Percentiles rank a stretch among this genome's conserved stretches.
phyloP scores from a whole-genome alignment of 352 stramenopile species.

The Pythium oligandrum region DNA sequence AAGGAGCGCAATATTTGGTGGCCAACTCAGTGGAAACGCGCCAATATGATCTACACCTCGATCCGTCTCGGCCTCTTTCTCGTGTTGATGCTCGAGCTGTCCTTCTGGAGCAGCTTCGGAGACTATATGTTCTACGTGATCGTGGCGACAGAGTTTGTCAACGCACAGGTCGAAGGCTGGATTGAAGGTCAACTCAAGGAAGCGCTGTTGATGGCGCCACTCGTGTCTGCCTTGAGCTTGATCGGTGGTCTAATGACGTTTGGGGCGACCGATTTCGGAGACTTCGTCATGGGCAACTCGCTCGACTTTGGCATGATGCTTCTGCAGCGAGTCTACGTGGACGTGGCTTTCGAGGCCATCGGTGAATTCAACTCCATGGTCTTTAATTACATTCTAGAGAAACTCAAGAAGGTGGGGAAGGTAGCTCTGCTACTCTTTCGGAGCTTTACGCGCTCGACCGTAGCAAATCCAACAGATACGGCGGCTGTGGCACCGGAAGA shows the following conservation, averaged over 20 bases:
- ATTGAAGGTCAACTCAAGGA: conserved; percentile 91
- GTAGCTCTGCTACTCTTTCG: conserved; percentile 37
- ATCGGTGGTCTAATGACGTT: conserved; percentile 94
- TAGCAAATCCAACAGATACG: conserved; percentile 7
- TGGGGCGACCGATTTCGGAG: conserved; percentile 93
- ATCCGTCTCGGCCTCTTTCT: conserved; percentile 91
- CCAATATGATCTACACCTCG: conserved; percentile 94
- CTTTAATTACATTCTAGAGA: conserved; percentile 27
- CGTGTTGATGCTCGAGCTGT: conserved; percentile 94
- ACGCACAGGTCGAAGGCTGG: conserved; percentile 79
- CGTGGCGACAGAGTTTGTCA: conserved; percentile 90
- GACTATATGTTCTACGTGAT: conserved; percentile 97
- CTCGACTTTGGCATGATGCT: conserved; percentile 95
- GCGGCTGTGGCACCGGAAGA: conserved; percentile 9
- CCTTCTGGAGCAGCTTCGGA: conserved; percentile 94
- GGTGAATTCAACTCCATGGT: conserved; percentile 47
- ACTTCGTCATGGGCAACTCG: conserved; percentile 95
- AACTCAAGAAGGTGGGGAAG: conserved; percentile 31
- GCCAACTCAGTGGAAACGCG: conserved; percentile 92
- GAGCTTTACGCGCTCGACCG: conserved; percentile 48
- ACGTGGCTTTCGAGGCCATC: conserved; percentile 81
- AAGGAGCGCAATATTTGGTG: conserved; percentile 80
- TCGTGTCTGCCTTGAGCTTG: conserved; percentile 88
- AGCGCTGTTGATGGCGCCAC: conserved; percentile 84
- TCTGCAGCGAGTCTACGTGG: conserved; percentile 89